Conservation (phyloP, 2,329 filamentous ascomycete species). For the Talaromyces islandicus region DNA sequence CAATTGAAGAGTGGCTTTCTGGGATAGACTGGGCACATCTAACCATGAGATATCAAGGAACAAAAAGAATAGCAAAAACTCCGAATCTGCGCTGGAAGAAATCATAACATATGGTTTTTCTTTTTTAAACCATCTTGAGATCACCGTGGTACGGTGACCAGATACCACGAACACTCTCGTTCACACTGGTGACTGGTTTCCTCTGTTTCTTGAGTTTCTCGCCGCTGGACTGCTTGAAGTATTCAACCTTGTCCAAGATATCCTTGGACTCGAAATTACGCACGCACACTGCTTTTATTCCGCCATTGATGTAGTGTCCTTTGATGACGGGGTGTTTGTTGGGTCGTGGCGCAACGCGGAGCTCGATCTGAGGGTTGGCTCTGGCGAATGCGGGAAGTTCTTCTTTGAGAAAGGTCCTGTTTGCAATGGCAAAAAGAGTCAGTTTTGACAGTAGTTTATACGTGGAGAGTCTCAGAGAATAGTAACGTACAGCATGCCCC, state of each 20-base stretch:
- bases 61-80: slow-evolving; percentile 5
- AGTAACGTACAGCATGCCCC: slow-evolving; percentile 76
- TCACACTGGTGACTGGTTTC: slow-evolving; percentile 56
- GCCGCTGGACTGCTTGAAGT: slow-evolving; percentile 42
- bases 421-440: background rate
- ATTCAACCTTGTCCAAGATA: slow-evolving; percentile 68
- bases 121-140: slow-evolving; percentile 38
- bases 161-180: slow-evolving; percentile 60
- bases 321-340: slow-evolving; percentile 81
- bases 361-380: slow-evolving; percentile 80
- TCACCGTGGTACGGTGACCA: slow-evolving; percentile 60
- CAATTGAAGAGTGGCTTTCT: background rate
- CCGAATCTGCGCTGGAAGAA: slow-evolving; percentile 8
- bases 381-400: slow-evolving; percentile 71
- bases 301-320: slow-evolving; percentile 89
- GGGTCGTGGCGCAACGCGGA: slow-evolving; percentile 85
- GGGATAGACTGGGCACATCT: slow-evolving; percentile 1
- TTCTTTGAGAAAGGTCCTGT: slow-evolving; percentile 73
- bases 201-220: slow-evolving; percentile 47
- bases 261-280: slow-evolving; percentile 76
- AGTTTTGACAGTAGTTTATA: background rate
- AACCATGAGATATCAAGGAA: background rate
- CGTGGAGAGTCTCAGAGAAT: background rate
- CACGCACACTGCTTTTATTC: slow-evolving; percentile 79
- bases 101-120: slow-evolving; percentile 12